Conservation (phyloP, 305 asterid species). For the Andrographis paniculata region DNA sequence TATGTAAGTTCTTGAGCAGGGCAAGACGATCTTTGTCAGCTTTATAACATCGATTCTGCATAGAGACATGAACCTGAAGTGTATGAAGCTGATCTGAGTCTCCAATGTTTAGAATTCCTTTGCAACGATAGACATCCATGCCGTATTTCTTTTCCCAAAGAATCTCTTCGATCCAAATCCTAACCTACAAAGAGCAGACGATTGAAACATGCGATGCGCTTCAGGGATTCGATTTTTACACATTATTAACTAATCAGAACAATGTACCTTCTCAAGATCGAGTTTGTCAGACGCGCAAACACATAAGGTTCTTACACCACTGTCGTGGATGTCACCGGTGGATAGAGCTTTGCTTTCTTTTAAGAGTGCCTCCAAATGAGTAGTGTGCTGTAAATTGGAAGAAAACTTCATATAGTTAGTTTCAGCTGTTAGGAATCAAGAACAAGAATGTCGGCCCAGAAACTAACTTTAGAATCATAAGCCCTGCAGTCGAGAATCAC, state of each 20-base stretch:
- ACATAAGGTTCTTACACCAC: slow-evolving; percentile 83
- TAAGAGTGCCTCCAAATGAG: slow-evolving; percentile 77
- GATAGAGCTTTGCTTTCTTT: slow-evolving; percentile 55
- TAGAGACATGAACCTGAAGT: slow-evolving; percentile 52
- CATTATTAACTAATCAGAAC: slow-evolving; percentile 5
- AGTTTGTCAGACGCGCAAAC: slow-evolving; percentile 47
- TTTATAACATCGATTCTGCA: too few species aligned
- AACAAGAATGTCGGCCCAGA: slow-evolving; percentile 10
- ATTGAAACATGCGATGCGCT: neutral
- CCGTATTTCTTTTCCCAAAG: slow-evolving; percentile 86
- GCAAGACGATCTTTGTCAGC: slow-evolving; percentile 7
- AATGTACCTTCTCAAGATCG: slow-evolving; percentile 73
- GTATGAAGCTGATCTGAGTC: slow-evolving; percentile 72
- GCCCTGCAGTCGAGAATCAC: slow-evolving; percentile 69
- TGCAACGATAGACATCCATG: slow-evolving; percentile 98
- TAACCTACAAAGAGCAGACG: slow-evolving; percentile 34
- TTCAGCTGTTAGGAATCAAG: slow-evolving; percentile 9
- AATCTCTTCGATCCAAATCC: slow-evolving; percentile 78
- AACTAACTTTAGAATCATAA: slow-evolving; percentile 67
- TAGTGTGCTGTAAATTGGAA: slow-evolving; percentile 43
- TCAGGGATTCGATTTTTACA: neutral
- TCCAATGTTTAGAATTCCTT: slow-evolving; percentile 59
- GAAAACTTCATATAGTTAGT: neutral
- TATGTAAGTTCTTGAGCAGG: neutral
- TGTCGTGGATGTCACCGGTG: slow-evolving; percentile 63